Percentiles rank a stretch among this genome's conserved stretches.
phyloP scores from a whole-genome alignment of 495 filamentous ascomycete genomes.

The Penicillium coffeae region DNA sequence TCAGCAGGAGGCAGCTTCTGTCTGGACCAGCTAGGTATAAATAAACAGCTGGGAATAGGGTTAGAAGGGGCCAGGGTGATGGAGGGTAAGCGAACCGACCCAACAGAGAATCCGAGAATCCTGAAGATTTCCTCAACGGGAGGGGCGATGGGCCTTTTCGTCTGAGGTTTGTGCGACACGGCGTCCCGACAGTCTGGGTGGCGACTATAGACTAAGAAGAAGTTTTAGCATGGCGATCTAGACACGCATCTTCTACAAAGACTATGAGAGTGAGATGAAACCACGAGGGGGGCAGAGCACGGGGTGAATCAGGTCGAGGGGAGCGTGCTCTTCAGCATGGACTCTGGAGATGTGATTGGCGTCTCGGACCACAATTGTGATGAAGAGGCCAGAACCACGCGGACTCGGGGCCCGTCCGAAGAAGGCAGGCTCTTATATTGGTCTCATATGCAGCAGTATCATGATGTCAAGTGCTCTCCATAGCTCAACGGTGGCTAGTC shows the following conservation, averaged over 20 bases:
- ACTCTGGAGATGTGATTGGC: slow-evolving; percentile 1
- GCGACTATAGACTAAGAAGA: slow-evolving; percentile 5
- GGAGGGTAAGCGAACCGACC: background rate
- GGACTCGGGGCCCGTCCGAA: background rate
- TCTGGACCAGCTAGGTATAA: too few species aligned
- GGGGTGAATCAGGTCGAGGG: too few species aligned
- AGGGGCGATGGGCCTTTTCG: slow-evolving; percentile 6
- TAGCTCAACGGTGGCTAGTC: too few species aligned
- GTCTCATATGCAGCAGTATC: too few species aligned
- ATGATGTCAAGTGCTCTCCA: too few species aligned
- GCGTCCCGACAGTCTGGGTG: slow-evolving; percentile 12
- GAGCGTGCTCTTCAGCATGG: background rate
- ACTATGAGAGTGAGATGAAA: too few species aligned
- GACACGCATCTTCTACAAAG: slow-evolving; percentile 4
- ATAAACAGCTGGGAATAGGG: too few species aligned
- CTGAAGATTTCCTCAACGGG: slow-evolving; percentile 2
- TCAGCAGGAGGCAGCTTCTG: background rate
- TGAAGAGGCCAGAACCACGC: background rate
- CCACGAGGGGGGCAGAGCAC: too few species aligned
- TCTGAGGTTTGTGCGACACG: slow-evolving; percentile 13
- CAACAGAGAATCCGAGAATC: slow-evolving; percentile 12
- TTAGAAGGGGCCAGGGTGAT: background rate
- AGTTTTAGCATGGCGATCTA: slow-evolving; percentile 10
- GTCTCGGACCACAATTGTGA: slow-evolving; percentile 1
- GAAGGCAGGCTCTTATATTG: background rate